Conservation (phyloP, 768 basidiomycete genomes). For the Infundibulicybe gibba region DNA sequence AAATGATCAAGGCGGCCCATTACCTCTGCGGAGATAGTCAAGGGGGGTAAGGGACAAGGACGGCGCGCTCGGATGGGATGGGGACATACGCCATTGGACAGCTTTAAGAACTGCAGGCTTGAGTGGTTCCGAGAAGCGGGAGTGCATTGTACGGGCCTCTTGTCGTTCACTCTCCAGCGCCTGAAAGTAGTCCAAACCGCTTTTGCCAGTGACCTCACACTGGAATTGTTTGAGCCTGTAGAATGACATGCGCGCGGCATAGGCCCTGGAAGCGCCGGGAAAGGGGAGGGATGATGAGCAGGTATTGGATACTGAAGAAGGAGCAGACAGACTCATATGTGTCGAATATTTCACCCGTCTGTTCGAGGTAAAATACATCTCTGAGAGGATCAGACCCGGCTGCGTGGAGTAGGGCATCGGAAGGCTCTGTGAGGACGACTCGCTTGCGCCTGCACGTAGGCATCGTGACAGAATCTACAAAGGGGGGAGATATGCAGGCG, state of each 20-base stretch:
- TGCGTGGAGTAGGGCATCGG: conserved; percentile 63
- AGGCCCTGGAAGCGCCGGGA: conserved; percentile 45
- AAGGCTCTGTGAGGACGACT: conserved; percentile 84
- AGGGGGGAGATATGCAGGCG: conserved; percentile 15
- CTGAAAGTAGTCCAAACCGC: conserved; percentile 90
- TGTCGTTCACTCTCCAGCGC: conserved; percentile 89
- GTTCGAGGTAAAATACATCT: conserved; percentile 87
- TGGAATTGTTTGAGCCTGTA: conserved; percentile 93
- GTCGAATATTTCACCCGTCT: conserved; percentile 97
- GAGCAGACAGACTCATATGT: conserved; percentile 78
- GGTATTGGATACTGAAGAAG: conserved; percentile 10
- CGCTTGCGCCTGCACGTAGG: conserved; percentile 88
- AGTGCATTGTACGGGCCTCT: conserved; percentile 87
- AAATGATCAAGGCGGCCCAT: conserved; percentile 94
- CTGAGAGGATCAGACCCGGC: conserved; percentile 60
- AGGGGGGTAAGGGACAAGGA: conserved; percentile 10
- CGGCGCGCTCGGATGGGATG: conserved; percentile 14
- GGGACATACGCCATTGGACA: conserved; percentile 93
- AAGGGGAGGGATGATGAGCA: conserved; percentile 19
- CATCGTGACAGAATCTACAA: conserved; percentile 40
- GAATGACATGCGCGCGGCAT: conserved; percentile 91
- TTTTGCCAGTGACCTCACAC: conserved; percentile 96
- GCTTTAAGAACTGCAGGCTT: conserved; percentile 89
- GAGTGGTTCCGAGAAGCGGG: conserved; percentile 88
- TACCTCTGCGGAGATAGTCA: conserved; percentile 62